Conservation (phyloP, 2,329 filamentous ascomycete species). For the Tolypocladium cylindrosporum region DNA sequence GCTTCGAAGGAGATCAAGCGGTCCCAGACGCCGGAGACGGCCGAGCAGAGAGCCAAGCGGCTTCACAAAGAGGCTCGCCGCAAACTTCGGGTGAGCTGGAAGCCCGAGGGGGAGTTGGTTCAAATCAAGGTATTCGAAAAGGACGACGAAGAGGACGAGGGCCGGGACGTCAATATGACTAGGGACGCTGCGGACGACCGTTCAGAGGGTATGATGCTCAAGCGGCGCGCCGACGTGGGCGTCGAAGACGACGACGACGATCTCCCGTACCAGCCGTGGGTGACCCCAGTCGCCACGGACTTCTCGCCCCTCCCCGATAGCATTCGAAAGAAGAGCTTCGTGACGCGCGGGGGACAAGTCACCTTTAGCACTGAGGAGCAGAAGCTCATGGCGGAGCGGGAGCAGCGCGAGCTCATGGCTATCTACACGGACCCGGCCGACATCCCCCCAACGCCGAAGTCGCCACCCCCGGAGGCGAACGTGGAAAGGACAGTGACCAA, state of each 20-base stretch:
- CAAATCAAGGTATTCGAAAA: conserved; percentile 62
- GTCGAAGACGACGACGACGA: conserved; percentile 51
- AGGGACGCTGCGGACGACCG: conserved; percentile 64
- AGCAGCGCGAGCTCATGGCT: conserved; percentile 51
- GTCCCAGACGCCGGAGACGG: conserved; percentile 50
- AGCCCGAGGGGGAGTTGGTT: conserved; percentile 55
- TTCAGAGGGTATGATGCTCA: conserved; percentile 61
- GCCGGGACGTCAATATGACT: conserved; percentile 56
- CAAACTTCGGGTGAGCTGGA: conserved; percentile 62
- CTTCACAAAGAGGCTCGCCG: conserved; percentile 63
- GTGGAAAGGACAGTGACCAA: conserved; percentile 13
- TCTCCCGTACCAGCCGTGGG: conserved; percentile 41
- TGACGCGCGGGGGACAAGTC: conserved; percentile 43
- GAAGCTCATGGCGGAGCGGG: conserved; percentile 43
- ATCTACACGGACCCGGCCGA: conserved; percentile 44
- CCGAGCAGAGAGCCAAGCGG: conserved; percentile 56
- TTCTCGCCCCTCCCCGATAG: conserved; percentile 36
- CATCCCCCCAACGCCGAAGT: conserved; percentile 47
- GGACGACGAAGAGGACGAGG: conserved; percentile 60
- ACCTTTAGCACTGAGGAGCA: conserved; percentile 45
- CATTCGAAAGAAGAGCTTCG: conserved; percentile 36
- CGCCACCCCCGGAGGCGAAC: conserved; percentile 30
- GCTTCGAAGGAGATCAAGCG: conserved; percentile 41
- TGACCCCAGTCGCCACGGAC: conserved; percentile 35
- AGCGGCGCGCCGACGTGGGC: conserved; percentile 36